Percentiles rank a stretch among this genome's conserved stretches.
Evolutionary conservation across 225 moss, liverwort and hornwort genomes (phyloP).

Genomic region (Physcomitrium patens): DNA sequence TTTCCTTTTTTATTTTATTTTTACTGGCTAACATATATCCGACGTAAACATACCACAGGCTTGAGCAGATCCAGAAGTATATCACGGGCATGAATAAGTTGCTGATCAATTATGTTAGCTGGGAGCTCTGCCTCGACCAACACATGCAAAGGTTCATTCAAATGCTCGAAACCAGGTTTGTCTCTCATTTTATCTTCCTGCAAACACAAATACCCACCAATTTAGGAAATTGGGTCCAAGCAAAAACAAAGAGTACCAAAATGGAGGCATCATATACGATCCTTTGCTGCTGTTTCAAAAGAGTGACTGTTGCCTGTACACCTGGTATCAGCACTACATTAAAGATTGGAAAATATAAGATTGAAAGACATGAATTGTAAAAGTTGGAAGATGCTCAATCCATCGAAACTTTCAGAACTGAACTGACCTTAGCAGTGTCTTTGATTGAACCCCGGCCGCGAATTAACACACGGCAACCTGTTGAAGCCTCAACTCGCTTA

Average conservation of each 20-base stretch:
- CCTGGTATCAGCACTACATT: background rate
- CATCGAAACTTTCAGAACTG: conserved; percentile 10
- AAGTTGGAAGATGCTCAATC: conserved; percentile 8
- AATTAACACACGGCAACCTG: conserved; percentile 89
- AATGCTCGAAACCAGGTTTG: conserved; percentile 91
- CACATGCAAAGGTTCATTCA: conserved; percentile 90
- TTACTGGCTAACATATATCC: conserved; percentile 10
- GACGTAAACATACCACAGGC: conserved; percentile 71
- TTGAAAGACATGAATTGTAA: conserved; percentile 1
- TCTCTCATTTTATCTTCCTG: conserved; percentile 96
- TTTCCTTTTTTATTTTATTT: background rate
- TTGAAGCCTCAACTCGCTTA: conserved; percentile 92
- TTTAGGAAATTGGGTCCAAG: conserved; percentile 15
- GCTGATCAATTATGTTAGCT: conserved; percentile 77
- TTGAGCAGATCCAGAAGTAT: conserved; percentile 85
- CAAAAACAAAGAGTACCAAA: conserved; percentile 12
- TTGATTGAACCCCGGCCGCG: conserved; percentile 90
- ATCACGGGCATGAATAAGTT: conserved; percentile 81
- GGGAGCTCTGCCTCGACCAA: conserved; percentile 90
- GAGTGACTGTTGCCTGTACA: background rate
- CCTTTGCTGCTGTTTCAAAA: conserved; percentile 12
- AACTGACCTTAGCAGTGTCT: too few relatives aligned
- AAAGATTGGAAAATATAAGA: conserved; percentile 3
- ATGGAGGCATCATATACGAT: conserved; percentile 16
- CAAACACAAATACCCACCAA: conserved; percentile 20